Conservation (phyloP, 208 protist species). For the Leishmania tarentolae region DNA sequence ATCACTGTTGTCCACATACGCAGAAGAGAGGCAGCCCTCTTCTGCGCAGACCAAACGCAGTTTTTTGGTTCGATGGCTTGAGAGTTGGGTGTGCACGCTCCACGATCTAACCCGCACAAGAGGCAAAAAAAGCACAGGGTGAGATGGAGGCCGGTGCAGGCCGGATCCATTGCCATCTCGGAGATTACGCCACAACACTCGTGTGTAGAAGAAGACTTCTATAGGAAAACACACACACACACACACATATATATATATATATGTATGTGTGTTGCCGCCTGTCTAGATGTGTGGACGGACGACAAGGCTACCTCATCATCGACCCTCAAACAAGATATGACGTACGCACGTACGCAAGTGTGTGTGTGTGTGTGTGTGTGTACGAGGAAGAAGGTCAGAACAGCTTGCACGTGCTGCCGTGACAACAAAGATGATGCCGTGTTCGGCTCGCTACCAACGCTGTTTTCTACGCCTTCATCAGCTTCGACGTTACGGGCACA, state of each 20-base stretch:
- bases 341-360: background rate
- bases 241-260: background rate
- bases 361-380: background rate
- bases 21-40: too few species aligned
- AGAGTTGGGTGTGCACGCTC: too few species aligned
- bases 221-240: background rate
- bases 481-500: background rate
- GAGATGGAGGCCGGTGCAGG: background rate
- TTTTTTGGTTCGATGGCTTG: too few species aligned
- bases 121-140: background rate
- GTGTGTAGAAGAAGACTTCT: too few species aligned
- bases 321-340: background rate
- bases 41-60: too few species aligned
- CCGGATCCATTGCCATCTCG: background rate
- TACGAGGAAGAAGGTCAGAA: constrained; percentile 13
- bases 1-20: too few species aligned
- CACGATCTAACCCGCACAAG: too few species aligned
- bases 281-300: too few species aligned
- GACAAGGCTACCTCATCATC: too few species aligned
- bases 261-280: background rate
- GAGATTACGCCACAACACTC: background rate
- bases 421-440: background rate
- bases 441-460: background rate
- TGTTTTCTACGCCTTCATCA: background rate
- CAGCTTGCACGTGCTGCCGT: constrained; percentile 16